Conservation (phyloP, 202 grass and related monocot species). For the Elaeis oleifera region DNA sequence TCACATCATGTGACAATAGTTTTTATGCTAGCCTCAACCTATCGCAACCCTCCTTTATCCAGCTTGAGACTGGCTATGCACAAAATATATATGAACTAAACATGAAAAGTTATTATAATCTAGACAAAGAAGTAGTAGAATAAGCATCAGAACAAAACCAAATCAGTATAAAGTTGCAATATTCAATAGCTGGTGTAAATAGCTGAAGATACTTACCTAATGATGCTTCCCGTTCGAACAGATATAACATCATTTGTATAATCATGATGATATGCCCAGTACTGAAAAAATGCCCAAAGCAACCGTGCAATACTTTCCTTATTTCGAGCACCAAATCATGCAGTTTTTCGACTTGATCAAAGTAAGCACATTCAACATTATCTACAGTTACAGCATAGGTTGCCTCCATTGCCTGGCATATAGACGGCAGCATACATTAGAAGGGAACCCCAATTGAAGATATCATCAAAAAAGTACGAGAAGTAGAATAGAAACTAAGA, state of each 20-base stretch:
- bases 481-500: not conserved
- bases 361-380: slow-evolving; percentile 52
- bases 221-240: slow-evolving; percentile 68
- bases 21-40: too few relatives aligned
- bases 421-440: slow-evolving; percentile 1
- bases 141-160: too few relatives aligned
- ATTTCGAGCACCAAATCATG: slow-evolving; percentile 47
- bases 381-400: slow-evolving; percentile 63
- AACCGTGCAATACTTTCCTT: slow-evolving; percentile 58
- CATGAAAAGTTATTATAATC: too few relatives aligned
- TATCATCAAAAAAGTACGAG: not conserved
- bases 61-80: too few relatives aligned
- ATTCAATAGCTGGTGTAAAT: not conserved
- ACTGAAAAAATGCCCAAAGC: slow-evolving; percentile 84
- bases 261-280: slow-evolving; percentile 85
- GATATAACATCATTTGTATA: slow-evolving; percentile 87
- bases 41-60: too few relatives aligned
- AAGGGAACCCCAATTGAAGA: slow-evolving; percentile 9
- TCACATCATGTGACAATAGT: too few relatives aligned
- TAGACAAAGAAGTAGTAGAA: too few relatives aligned
- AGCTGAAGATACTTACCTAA: slow-evolving; percentile 45
- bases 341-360: slow-evolving; percentile 68
- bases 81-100: too few relatives aligned
- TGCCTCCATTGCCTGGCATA: slow-evolving; percentile 54
- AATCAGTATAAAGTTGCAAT: too few relatives aligned